Evolutionary conservation across 179 eudicot species (phyloP).

Genomic region (Sideroxylon spinosum): DNA sequence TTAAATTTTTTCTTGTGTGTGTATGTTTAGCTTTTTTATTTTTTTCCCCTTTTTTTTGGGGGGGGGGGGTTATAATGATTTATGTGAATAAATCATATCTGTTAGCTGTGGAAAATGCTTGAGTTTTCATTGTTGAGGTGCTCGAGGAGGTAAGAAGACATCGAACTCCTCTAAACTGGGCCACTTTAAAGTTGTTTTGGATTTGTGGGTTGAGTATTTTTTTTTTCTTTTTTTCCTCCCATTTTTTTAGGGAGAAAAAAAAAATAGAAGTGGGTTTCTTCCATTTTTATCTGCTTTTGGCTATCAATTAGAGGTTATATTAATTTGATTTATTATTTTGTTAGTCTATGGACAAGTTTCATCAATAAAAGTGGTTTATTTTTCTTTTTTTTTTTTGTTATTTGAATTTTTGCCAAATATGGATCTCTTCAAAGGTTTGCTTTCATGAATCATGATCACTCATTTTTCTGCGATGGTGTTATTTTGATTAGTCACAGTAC

Average conservation of each 20-base stretch:
- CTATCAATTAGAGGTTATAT: not conserved
- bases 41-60: no score
- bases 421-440: no score
- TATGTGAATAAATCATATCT: not conserved
- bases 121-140: not conserved
- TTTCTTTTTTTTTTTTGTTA: no score
- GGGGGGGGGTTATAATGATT: not conserved
- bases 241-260: not conserved
- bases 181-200: not conserved
- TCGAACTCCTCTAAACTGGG: not conserved
- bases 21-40: not conserved
- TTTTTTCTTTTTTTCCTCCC: not conserved
- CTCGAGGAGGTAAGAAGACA: not conserved
- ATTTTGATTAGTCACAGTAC: not conserved
- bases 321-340: not conserved
- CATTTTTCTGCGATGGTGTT: no score
- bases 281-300: not conserved
- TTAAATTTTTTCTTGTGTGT: not conserved
- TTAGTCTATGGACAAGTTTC: not conserved
- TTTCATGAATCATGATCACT: no score
- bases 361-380: not conserved
- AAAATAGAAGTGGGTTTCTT: not conserved
- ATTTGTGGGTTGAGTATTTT: not conserved
- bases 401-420: not conserved
- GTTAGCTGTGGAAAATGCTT: slow-evolving; percentile 10